Conservation (phyloP, 805 yeast species). For the Lachancea thermotolerans region DNA sequence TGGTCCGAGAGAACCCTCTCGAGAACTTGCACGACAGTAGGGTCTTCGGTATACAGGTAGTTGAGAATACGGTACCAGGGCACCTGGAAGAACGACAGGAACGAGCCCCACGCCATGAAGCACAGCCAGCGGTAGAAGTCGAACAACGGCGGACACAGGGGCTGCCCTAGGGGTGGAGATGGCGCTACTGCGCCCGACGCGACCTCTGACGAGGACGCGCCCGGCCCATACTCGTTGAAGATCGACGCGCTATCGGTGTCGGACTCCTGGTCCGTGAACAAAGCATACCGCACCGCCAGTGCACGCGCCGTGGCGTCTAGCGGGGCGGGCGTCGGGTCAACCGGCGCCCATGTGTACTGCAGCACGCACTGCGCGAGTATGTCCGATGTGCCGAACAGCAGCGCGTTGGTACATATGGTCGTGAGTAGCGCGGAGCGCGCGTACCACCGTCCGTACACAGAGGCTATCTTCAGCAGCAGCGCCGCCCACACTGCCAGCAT, state of each 20-base stretch:
- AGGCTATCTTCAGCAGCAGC: conserved; percentile 47
- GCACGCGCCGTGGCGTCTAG: conserved; percentile 12
- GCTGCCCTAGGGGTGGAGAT: background rate
- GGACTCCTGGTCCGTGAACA: background rate
- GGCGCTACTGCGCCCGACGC: background rate
- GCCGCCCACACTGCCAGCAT: conserved; percentile 44
- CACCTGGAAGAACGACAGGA: conserved; percentile 75
- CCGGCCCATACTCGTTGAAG: conserved; percentile 25
- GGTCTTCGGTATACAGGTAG: conserved; percentile 68
- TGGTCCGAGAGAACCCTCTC: conserved; percentile 89
- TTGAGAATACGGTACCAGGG: conserved; percentile 86
- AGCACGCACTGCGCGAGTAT: conserved; percentile 74
- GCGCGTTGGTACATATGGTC: conserved; percentile 70
- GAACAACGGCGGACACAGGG: conserved; percentile 31
- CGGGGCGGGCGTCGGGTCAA: conserved; percentile 21
- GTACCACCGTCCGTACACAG: conserved; percentile 55
- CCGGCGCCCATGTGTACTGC: conserved; percentile 23
- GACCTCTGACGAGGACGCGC: background rate
- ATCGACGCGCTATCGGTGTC: conserved; percentile 14
- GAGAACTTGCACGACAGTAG: conserved; percentile 75
- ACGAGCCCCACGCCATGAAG: conserved; percentile 81
- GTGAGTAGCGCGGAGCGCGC: conserved; percentile 63
- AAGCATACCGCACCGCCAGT: conserved; percentile 7
- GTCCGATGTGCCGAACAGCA: conserved; percentile 86
- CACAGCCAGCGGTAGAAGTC: conserved; percentile 66